Base-by-base conservation (phyloP, 2,329 filamentous ascomycete genomes). In the Hypoxylon sp. region DNA sequence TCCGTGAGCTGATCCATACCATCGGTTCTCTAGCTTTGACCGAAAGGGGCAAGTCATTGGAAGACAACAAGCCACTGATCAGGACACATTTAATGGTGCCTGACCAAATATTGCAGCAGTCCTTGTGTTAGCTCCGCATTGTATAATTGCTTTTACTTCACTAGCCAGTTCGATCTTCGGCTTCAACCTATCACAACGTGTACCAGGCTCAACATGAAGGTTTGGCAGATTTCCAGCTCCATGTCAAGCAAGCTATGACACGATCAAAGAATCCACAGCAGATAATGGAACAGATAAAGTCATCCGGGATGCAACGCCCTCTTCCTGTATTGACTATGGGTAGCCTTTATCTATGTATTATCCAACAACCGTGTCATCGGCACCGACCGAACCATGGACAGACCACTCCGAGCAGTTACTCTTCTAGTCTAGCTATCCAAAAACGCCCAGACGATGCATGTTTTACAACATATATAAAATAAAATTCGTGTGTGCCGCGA, bases 361-460 rank as follows among this genome's bases (percentile, higher is more conserved):
- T 13, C 58, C 17, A 46, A 44, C 48, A 10, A 42, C 10, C 31
- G 5, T 42, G 48, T 20, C 22, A 14, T 13, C n/a, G n/a, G 20
- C n/a, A 55, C 20, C 22, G 49, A 55, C 49, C 44, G 27, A 49
- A 22, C 22, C 40, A 49, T 44, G 27, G 25, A 60, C 44, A 44
- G 37, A 61, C 58, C 44, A 46, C 31, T 40, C 8, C 22, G 14
- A 40, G 20, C 31, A 11, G 20, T 30, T 30, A 35, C 50, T 44
- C 22, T 20, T 66, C 49, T 62, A 55, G 27, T 69, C 49, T 49
- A 51, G 54, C 14, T 48, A 30, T 25, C 35, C 58, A 33, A 54
- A 17, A 59, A 66, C 66, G 57, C 66, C 62, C 33, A 44, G 40
- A 35, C 35, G 46, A 69, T 66, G 66, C 62, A 53, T 6, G 10